A percentile compares a stretch with the other conserved stretches of the same genome.
Conservation (phyloP, 257 asterid genomes). For the Gynochthodes officinalis region DNA sequence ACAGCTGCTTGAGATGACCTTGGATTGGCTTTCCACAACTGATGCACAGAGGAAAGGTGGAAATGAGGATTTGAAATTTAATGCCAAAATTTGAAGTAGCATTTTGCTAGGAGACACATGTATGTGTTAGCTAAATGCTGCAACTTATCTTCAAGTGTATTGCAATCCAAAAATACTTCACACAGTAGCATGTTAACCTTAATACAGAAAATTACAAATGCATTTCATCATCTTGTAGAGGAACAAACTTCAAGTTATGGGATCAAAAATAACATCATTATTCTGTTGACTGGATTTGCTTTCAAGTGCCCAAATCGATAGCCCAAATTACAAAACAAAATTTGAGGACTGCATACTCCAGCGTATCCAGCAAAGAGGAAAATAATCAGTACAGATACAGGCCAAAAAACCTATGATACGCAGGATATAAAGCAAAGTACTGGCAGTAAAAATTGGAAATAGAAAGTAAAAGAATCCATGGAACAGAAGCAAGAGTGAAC, state of each 20-base stretch:
- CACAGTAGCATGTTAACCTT: too few species aligned
- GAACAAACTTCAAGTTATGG: too few species aligned
- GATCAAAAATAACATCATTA: too few species aligned
- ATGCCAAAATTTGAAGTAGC: neutral
- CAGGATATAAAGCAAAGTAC: neutral
- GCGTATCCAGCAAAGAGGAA: too few species aligned
- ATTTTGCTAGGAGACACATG: neutral
- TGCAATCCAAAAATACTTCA: too few species aligned
- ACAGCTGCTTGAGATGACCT: conserved; percentile 36
- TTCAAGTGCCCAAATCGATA: too few species aligned
- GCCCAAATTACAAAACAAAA: neutral
- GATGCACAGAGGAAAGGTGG: conserved; percentile 11
- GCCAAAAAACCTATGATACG: neutral
- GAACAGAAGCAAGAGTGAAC: neutral
- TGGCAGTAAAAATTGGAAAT: neutral
- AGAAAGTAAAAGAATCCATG: neutral
- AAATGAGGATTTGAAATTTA: neutral
- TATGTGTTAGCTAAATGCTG: neutral
- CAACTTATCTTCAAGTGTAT: neutral
- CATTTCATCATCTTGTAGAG: neutral
- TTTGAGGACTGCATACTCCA: neutral
- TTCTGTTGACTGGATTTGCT: too few species aligned
- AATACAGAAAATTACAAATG: neutral
- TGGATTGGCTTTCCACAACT: conserved; percentile 70
- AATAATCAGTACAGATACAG: neutral